These are phyloP conservation scores for Diaporthe citrichinensis DNA, from an alignment of 2,329 filamentous ascomycete genomes.

Conservation along the genomic window DNA sequence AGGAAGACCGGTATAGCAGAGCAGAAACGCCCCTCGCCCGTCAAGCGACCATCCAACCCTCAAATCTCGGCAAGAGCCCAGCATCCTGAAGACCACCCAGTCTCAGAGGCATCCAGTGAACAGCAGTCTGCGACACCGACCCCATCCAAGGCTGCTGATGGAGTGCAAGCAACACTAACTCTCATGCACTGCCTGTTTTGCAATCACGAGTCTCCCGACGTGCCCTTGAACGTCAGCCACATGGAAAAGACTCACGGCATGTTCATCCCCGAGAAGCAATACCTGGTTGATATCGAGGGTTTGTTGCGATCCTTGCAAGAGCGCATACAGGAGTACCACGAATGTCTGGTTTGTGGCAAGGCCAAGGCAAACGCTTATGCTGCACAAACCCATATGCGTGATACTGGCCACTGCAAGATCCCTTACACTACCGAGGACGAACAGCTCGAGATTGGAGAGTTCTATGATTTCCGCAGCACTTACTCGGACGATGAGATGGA, in stretches of 20 bases:
- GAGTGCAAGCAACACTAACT: constrained; percentile 52
- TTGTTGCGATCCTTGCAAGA: constrained; percentile 83
- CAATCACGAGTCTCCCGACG: constrained; percentile 83
- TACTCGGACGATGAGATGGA: constrained; percentile 87
- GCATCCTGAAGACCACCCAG: constrained; percentile 62
- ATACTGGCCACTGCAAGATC: constrained; percentile 97
- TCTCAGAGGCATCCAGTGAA: constrained; percentile 55
- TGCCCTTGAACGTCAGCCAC: constrained; percentile 84
- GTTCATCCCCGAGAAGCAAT: constrained; percentile 93
- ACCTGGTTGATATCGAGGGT: constrained; percentile 85
- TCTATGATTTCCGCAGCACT: constrained; percentile 96
- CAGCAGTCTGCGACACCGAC: constrained; percentile 49
- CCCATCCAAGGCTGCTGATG: constrained; percentile 49
- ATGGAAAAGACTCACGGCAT: constrained; percentile 96
- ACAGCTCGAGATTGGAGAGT: constrained; percentile 94
- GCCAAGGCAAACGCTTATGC: constrained; percentile 82
- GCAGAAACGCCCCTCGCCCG: constrained; percentile 58
- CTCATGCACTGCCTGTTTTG: constrained; percentile 86
- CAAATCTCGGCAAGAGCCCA: constrained; percentile 57
- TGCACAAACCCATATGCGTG: constrained; percentile 96
- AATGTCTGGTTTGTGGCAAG: constrained; percentile 92
- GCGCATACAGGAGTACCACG: constrained; percentile 83
- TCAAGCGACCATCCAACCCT: constrained; percentile 69
- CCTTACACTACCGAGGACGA: constrained; percentile 90
- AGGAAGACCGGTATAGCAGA: constrained; percentile 71